Conservation (phyloP, 176 grass and related monocot species). For the Pontederia paniculata region DNA sequence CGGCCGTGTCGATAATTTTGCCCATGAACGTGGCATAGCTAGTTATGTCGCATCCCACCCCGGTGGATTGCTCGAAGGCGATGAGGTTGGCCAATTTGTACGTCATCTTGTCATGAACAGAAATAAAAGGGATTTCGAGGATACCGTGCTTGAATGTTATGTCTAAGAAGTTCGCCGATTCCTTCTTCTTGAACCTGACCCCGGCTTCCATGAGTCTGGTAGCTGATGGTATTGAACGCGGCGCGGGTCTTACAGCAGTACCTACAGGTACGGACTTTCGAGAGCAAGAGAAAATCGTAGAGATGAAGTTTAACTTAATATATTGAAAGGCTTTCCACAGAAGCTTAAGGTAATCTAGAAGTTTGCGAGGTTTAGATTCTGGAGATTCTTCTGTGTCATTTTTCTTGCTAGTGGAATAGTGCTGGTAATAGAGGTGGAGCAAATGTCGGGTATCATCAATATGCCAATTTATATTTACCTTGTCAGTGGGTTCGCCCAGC, state of each 20-base stretch:
- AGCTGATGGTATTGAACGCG: not conserved
- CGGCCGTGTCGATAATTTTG: not conserved
- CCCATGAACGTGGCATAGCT: conserved; percentile 3
- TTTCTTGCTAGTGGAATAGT: not conserved
- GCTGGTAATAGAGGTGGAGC: not conserved
- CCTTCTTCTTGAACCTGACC: not conserved
- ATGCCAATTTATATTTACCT: too few species aligned
- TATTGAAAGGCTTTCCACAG: too few species aligned
- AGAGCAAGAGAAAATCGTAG: too few species aligned
- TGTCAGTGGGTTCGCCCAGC: too few species aligned
- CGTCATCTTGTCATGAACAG: not conserved
- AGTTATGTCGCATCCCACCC: not conserved
- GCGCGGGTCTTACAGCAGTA: not conserved
- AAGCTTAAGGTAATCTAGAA: too few species aligned
- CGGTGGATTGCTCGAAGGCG: not conserved
- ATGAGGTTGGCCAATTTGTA: not conserved
- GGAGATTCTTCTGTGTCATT: too few species aligned
- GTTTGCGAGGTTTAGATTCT: too few species aligned
- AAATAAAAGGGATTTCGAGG: not conserved
- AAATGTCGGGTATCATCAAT: not conserved
- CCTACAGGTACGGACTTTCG: too few species aligned
- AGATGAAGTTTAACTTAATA: too few species aligned
- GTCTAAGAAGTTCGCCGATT: not conserved
- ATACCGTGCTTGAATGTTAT: not conserved
- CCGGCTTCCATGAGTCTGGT: not conserved